Conservation (phyloP, 2,329 filamentous ascomycete genomes). For the Colletotrichum sp. region DNA sequence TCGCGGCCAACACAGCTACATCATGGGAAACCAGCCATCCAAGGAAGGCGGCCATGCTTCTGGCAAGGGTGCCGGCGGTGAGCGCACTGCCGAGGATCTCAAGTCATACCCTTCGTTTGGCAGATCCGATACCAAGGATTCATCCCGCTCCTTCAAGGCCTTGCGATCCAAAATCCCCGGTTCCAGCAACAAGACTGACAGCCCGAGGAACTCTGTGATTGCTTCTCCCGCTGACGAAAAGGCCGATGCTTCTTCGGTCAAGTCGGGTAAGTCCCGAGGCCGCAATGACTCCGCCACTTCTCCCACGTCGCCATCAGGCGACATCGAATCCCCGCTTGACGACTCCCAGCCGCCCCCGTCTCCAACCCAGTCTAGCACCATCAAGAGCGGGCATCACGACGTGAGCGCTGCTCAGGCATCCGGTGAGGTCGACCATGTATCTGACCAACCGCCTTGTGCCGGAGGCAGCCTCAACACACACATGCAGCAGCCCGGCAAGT, state of each 20-base stretch:
- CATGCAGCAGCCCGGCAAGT: constrained; percentile 78
- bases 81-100: constrained; percentile 59
- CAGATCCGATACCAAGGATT: constrained; percentile 92
- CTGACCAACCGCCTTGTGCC: constrained; percentile 83
- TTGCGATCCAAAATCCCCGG: constrained; percentile 91
- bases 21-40: constrained; percentile 80
- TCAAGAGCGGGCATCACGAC: constrained; percentile 72
- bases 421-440: constrained; percentile 93
- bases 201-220: constrained; percentile 77
- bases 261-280: constrained; percentile 65
- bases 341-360: constrained; percentile 77
- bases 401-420: constrained; percentile 81
- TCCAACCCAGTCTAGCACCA: constrained; percentile 78
- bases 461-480: constrained; percentile 61
- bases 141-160: constrained; percentile 82
- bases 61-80: constrained; percentile 53
- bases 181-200: constrained; percentile 71
- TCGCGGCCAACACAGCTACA: constrained; percentile 22
- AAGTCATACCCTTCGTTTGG: constrained; percentile 92
- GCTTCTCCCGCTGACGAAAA: constrained; percentile 74
- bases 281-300: constrained; percentile 49
- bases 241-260: constrained; percentile 77
- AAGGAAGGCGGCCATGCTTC: constrained; percentile 57
- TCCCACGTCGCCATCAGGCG: constrained; percentile 41
- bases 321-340: constrained; percentile 49